Evolutionary conservation across 495 filamentous ascomycete species (phyloP).

Genomic region (Platismatia glauca): DNA sequence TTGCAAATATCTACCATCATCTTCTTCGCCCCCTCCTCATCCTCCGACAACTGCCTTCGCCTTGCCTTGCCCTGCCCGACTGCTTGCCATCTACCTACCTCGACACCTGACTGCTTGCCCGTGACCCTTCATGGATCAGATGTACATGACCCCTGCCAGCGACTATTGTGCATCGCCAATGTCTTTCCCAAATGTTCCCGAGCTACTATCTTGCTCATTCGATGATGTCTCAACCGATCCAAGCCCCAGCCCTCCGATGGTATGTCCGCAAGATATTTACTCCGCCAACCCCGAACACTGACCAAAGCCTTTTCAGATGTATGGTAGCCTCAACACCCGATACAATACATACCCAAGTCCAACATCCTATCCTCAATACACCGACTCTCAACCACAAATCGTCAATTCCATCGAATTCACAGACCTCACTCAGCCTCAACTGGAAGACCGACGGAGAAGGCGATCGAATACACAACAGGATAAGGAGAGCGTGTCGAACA

Average conservation of each 20-base stretch:
- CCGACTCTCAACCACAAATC: constrained; percentile 17
- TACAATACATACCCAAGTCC: constrained; percentile 9
- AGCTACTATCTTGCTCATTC: constrained; percentile 22
- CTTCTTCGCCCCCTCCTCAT: background rate
- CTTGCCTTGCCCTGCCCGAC: background rate
- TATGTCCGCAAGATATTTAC: constrained; percentile 2
- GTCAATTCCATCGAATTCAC: constrained; percentile 26
- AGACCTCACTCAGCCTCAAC: constrained; percentile 23
- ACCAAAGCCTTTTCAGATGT: constrained; percentile 8
- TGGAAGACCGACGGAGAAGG: constrained; percentile 24
- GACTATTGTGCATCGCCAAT: constrained; percentile 21
- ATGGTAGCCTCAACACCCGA: constrained; percentile 16
- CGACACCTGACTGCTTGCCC: constrained; percentile 1
- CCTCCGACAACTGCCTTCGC: too few relatives aligned
- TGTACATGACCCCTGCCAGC: constrained; percentile 8
- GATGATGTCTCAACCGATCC: constrained; percentile 22
- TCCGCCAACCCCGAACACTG: background rate
- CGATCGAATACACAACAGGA: constrained; percentile 22
- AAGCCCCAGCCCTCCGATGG: constrained; percentile 25
- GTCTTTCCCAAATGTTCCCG: constrained; percentile 20
- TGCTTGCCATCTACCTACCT: background rate
- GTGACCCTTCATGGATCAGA: constrained; percentile 13
- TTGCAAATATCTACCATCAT: background rate
- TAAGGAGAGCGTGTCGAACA: constrained; percentile 24
- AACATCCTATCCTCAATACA: constrained; percentile 18